Evolutionary conservation across 345 rosid species (phyloP).

Genomic region (Excoecaria cochinchinensis): DNA sequence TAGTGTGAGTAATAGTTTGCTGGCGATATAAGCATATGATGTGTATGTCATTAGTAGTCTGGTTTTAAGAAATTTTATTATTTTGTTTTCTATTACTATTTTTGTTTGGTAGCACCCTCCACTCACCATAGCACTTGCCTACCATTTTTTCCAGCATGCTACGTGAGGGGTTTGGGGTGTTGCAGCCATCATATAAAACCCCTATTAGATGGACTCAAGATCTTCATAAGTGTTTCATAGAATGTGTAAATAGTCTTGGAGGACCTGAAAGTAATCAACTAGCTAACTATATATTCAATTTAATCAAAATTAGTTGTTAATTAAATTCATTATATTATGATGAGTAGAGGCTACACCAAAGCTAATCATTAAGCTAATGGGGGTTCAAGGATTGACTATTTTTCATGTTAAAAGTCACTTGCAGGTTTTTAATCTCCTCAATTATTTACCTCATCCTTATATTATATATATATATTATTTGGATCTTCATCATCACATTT

Average conservation of each 20-base stretch:
- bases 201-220: constrained; percentile 36
- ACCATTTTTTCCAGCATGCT: too few relatives aligned
- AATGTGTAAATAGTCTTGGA: constrained; percentile 31
- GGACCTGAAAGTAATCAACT: constrained; percentile 31
- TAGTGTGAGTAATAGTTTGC: too few relatives aligned
- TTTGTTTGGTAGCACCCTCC: too few relatives aligned
- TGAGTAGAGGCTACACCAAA: constrained; percentile 39
- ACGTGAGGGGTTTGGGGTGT: too few relatives aligned
- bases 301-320: neutral
- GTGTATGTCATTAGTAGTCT: too few relatives aligned
- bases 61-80: too few relatives aligned
- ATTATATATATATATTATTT: too few relatives aligned
- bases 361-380: constrained; percentile 32
- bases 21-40: too few relatives aligned
- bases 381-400: constrained; percentile 28
- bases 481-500: neutral
- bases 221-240: constrained; percentile 37
- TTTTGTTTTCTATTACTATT: too few relatives aligned
- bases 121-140: too few relatives aligned
- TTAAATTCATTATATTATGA: neutral
- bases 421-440: constrained; percentile 22
- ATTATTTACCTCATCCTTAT: neutral
- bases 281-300: neutral
- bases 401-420: constrained; percentile 39
- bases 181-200: constrained; percentile 9